Evolutionary conservation across 2,329 filamentous ascomycete genomes (phyloP).

Genomic region (Massarina eburnea): DNA sequence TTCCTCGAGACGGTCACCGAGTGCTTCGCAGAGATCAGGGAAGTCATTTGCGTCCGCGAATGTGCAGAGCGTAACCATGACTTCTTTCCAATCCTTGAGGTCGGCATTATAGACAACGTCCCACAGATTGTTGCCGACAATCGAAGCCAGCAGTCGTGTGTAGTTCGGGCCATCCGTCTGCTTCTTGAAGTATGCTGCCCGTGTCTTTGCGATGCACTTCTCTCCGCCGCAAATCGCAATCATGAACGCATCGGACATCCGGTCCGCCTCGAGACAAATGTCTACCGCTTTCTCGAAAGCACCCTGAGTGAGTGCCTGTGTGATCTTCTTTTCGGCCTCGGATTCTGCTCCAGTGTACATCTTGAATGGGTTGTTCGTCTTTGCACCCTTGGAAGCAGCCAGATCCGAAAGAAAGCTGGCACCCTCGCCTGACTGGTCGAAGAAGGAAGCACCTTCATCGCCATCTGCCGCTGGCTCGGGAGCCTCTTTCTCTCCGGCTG

Average conservation of each 20-base stretch:
- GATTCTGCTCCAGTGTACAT: constrained; percentile 84
- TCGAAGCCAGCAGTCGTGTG: constrained; percentile 82
- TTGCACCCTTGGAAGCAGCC: constrained; percentile 84
- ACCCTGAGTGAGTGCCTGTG: constrained; percentile 83
- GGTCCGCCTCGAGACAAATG: constrained; percentile 82
- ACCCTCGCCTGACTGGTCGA: constrained; percentile 67
- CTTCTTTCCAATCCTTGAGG: constrained; percentile 91
- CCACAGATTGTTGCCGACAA: constrained; percentile 96
- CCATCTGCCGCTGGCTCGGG: constrained; percentile 49
- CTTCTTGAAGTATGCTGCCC: constrained; percentile 84
- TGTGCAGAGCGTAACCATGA: constrained; percentile 93
- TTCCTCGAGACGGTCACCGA: constrained; percentile 88
- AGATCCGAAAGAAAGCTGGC: constrained; percentile 88
- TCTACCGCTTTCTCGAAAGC: constrained; percentile 89
- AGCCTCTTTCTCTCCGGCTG: constrained; percentile 25
- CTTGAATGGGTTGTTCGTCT: constrained; percentile 92
- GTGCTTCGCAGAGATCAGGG: constrained; percentile 88
- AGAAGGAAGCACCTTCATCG: constrained; percentile 69
- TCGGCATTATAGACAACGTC: constrained; percentile 97
- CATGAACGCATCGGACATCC: constrained; percentile 95
- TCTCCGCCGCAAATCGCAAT: constrained; percentile 96
- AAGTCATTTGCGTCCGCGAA: constrained; percentile 92
- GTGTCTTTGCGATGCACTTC: constrained; percentile 90
- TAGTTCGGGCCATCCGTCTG: constrained; percentile 87
- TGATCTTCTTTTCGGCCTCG: constrained; percentile 81